phyloP scores from a whole-genome alignment of 148 eudicot genomes.

The Heliosperma pusillum region DNA sequence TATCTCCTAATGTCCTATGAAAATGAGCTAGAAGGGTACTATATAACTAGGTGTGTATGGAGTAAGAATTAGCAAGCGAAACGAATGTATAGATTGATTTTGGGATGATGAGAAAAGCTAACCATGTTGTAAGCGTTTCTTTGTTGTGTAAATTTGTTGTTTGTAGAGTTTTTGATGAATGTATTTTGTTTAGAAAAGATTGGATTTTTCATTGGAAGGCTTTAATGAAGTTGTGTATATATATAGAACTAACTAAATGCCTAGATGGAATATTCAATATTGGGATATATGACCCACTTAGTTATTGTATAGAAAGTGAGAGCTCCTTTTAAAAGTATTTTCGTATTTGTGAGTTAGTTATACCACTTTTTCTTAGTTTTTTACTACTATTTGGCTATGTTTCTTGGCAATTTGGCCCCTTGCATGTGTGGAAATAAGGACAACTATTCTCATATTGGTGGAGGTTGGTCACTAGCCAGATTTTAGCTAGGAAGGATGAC shows the following conservation, averaged over 20 bases:
- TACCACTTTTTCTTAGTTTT: neutral
- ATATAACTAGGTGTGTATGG: too few species aligned
- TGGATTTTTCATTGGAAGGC: constrained; percentile 6
- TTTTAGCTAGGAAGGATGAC: constrained; percentile 1
- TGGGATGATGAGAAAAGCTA: neutral
- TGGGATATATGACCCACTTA: neutral
- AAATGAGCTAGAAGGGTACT: too few species aligned
- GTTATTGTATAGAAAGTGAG: neutral
- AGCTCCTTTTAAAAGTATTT: neutral
- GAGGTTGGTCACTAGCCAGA: constrained; percentile 39
- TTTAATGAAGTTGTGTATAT: constrained; percentile 15
- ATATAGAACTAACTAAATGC: too few species aligned
- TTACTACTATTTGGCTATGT: neutral
- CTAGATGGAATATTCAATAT: too few species aligned
- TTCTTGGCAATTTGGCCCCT: neutral
- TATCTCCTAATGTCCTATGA: too few species aligned
- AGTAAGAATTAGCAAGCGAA: too few species aligned
- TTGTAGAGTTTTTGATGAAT: neutral
- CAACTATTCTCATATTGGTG: constrained; percentile 28
- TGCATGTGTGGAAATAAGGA: neutral
- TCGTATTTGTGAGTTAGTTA: neutral
- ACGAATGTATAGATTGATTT: too few species aligned
- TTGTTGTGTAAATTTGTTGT: neutral
- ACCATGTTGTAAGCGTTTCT: constrained; percentile 19
- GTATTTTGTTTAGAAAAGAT: constrained; percentile 7